phyloP scores from a whole-genome alignment of 768 basidiomycete species.

The Tephrocybe sp. region DNA sequence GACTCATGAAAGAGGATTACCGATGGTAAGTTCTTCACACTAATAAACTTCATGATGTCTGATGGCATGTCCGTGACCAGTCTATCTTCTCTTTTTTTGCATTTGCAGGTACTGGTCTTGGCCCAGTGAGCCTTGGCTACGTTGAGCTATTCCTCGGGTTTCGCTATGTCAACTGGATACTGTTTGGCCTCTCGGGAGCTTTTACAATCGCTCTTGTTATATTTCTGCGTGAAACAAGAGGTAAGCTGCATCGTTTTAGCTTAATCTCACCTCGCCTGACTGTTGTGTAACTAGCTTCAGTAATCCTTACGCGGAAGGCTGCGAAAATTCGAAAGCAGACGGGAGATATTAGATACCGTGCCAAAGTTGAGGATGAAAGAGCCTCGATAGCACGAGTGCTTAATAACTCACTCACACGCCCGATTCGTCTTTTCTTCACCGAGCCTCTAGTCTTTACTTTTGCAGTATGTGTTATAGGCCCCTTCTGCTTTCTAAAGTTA shows the following conservation, averaged over 20 bases:
- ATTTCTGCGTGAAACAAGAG: neutral
- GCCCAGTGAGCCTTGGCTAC: neutral
- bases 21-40: neutral
- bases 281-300: neutral
- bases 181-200: conserved; percentile 1
- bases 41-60: neutral
- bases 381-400: neutral
- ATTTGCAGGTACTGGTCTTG: neutral
- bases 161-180: conserved; percentile 2
- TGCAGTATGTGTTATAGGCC: neutral
- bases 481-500: too few species aligned
- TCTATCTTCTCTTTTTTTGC: conserved; percentile 1
- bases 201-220: neutral
- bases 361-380: neutral
- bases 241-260: neutral
- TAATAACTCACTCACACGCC: neutral
- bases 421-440: conserved; percentile 1
- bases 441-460: conserved; percentile 1
- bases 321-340: neutral
- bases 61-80: neutral
- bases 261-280: neutral
- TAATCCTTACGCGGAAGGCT: conserved; percentile 1
- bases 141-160: neutral
- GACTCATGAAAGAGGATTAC: conserved; percentile 5
- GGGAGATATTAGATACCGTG: neutral